Evolutionary conservation across 495 filamentous ascomycete species (phyloP).

Genomic region (Penicillium ochrochloron): DNA sequence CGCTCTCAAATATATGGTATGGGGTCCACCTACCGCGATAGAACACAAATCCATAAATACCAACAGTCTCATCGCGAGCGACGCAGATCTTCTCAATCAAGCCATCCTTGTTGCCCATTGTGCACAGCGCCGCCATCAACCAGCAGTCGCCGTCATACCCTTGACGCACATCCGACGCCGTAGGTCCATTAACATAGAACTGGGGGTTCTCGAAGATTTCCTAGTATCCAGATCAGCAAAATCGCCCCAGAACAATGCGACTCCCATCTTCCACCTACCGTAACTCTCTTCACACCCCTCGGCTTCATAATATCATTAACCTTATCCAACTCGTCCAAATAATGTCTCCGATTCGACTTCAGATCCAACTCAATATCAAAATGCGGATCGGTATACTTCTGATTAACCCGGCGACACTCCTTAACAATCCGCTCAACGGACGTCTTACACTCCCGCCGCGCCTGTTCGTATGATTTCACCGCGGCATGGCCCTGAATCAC

Average conservation of each 20-base stretch:
- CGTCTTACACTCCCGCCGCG: conserved; percentile 65
- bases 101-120: conserved; percentile 77
- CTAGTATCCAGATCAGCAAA: conserved; percentile 27
- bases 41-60: conserved; percentile 95
- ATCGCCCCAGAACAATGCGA: background rate
- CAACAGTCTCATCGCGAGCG: conserved; percentile 75
- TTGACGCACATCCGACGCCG: conserved; percentile 81
- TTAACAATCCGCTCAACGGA: conserved; percentile 82
- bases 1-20: background rate
- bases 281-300: conserved; percentile 66
- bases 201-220: conserved; percentile 88
- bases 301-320: conserved; percentile 53
- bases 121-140: conserved; percentile 86
- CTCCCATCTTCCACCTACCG: conserved; percentile 39
- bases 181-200: conserved; percentile 84
- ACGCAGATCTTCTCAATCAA: conserved; percentile 85
- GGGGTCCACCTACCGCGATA: conserved; percentile 63
- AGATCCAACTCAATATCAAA: conserved; percentile 87
- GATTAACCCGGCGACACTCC: conserved; percentile 83
- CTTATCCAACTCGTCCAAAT: conserved; percentile 63
- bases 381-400: conserved; percentile 87
- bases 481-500: conserved; percentile 59
- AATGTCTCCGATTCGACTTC: conserved; percentile 62
- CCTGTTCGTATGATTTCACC: conserved; percentile 72
- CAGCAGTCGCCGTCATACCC: conserved; percentile 87